Evolutionary conservation across 2,329 filamentous ascomycete species (phyloP), one percentile per base, ranked within the genome.

Genomic region (Cladophialophora psammophila): DNA sequence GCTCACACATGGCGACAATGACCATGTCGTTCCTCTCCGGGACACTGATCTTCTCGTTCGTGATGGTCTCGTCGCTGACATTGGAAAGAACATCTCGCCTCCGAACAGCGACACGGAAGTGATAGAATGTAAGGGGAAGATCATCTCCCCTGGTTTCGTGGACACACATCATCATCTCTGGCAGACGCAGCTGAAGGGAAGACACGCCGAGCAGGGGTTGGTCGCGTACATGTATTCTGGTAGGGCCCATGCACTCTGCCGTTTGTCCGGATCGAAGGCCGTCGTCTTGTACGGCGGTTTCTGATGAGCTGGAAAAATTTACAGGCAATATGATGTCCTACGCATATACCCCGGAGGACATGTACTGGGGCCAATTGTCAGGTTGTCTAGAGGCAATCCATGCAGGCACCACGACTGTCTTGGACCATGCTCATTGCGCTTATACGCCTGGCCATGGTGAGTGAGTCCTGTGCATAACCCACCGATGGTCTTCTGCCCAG

Each of bases 81-180:
- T 71, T 35, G 67, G 61, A 15, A 58, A 56, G 12, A 45, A 42
- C 20, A 59, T 70, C 40, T 18, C 26, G n/a, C 31, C 36, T 58
- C 18, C 40, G 9, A 36, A 7, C 50, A 35, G 65, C 0, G 69
- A 64, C 5, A 70, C 70, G 2, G 70, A 76, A 55, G 70, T 81
- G 5, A 74, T 83, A 42, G 78, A 83, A 64, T 81, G 78, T 36
- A 74, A 70, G 42, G 71, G 72, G 12, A 77, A 74, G 63, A 69
- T 73, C 31, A 63, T 75, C 40, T 74, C 72, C 53, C 76, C 76
- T 1, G 76, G 75, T 10, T 77, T 75, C 70, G 71, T 77, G 20
- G 71, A 75, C 55, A 77, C 74, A n/a, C 74, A 77, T 52, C 67
- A 79, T 54, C 82, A 84, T 71, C 71, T 80, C 9, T 83, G 80